Evolutionary conservation across 345 rosid species (phyloP).

Genomic region (Hibiscus syriacus): DNA sequence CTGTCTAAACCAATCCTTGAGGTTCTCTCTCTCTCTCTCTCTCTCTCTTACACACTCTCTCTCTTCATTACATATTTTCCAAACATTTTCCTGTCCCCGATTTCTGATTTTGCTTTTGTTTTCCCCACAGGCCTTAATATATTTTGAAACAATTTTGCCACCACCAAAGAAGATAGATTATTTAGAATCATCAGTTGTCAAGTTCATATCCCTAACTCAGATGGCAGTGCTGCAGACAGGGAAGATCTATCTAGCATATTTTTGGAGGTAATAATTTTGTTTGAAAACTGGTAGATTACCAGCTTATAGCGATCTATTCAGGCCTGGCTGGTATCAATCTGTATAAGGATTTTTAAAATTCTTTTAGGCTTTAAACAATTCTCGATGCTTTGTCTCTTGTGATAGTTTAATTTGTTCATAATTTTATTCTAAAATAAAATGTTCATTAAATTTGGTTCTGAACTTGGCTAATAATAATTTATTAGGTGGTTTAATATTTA

Average conservation of each 20-base stretch:
- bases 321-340: not conserved
- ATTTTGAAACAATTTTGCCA: constrained; percentile 64
- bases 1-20: constrained; percentile 75
- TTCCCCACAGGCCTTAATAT: constrained; percentile 55
- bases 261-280: constrained; percentile 53
- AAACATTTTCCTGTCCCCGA: not conserved
- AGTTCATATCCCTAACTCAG: constrained; percentile 53
- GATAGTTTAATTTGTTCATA: not conserved
- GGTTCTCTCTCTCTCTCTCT: constrained; percentile 26
- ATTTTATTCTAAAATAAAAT: not conserved
- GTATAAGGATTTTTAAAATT: no score
- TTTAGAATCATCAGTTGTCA: constrained; percentile 64
- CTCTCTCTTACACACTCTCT: not conserved
- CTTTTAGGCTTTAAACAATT: no score
- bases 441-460: not conserved
- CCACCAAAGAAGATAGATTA: constrained; percentile 63
- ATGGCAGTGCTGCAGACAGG: constrained; percentile 56
- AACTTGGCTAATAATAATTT: not conserved
- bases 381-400: no score
- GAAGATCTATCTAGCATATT: constrained; percentile 81
- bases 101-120: constrained; percentile 4
- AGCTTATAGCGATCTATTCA: not conserved
- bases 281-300: not conserved
- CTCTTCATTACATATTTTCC: not conserved
- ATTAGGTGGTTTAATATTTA: not conserved